Evolutionary conservation across 2,329 filamentous ascomycete genomes (phyloP).

Genomic region (Calonectria pauciramosa): DNA sequence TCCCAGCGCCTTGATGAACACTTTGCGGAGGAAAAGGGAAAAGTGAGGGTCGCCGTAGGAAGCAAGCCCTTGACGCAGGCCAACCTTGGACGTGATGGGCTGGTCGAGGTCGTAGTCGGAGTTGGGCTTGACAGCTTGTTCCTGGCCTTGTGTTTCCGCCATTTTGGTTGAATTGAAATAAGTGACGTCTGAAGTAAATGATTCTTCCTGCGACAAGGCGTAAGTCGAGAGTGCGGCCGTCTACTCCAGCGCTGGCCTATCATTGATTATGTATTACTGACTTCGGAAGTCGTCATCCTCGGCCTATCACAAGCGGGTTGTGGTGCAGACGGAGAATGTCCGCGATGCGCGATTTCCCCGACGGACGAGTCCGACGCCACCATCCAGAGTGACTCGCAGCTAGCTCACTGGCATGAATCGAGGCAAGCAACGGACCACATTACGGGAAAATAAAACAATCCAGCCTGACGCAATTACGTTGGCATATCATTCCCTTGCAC

Average conservation of each 20-base stretch:
- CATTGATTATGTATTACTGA: slow-evolving; percentile 40
- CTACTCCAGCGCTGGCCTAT: slow-evolving; percentile 30
- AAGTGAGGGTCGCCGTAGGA: slow-evolving; percentile 83
- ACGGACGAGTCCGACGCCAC: slow-evolving; percentile 24
- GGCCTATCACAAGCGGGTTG: slow-evolving; percentile 5
- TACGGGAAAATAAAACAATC: not conserved
- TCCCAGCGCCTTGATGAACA: slow-evolving; percentile 82
- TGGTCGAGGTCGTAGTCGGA: slow-evolving; percentile 73
- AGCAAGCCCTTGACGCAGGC: slow-evolving; percentile 74
- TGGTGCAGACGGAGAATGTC: slow-evolving; percentile 31
- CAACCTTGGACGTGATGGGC: slow-evolving; percentile 64
- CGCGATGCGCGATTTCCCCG: slow-evolving; percentile 34
- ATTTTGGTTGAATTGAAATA: slow-evolving; percentile 24
- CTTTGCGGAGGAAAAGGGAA: slow-evolving; percentile 80
- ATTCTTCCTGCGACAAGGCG: not conserved
- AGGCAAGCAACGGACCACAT: not conserved
- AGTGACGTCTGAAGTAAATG: not conserved
- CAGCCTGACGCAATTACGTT: not conserved
- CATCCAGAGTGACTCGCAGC: not conserved
- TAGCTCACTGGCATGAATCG: not conserved
- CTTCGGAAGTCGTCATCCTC: slow-evolving; percentile 27
- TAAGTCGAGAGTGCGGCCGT: not conserved
- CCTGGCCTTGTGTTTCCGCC: slow-evolving; percentile 23
- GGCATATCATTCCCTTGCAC: not conserved
- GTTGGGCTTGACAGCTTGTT: slow-evolving; percentile 24